Conservation (phyloP, 2,329 filamentous ascomycete species). For the Phialocephala sp. region DNA sequence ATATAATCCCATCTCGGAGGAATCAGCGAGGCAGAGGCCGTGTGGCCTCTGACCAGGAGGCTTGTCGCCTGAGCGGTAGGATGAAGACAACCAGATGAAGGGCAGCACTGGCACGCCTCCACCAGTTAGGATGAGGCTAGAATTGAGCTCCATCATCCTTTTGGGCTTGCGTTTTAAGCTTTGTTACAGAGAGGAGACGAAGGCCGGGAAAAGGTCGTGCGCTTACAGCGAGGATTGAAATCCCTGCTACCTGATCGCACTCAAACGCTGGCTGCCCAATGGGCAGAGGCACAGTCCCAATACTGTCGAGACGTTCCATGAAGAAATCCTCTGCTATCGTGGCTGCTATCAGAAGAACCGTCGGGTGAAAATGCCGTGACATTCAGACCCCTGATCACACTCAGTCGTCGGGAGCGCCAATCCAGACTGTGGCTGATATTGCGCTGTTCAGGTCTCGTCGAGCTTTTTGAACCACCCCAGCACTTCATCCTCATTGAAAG, state of each 20-base stretch:
- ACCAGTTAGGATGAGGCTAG: background rate
- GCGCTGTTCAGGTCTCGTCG: background rate
- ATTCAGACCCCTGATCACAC: background rate
- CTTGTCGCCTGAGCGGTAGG: background rate
- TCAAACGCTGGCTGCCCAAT: background rate
- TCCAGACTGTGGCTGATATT: background rate
- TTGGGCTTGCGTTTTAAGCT: constrained; percentile 5
- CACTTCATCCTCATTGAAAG: background rate
- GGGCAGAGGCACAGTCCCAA: background rate
- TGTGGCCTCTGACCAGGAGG: background rate
- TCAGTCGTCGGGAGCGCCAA: background rate
- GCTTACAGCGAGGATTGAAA: background rate
- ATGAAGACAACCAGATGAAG: background rate
- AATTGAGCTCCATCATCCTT: background rate
- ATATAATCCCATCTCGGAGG: background rate
- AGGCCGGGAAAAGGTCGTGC: constrained; percentile 11
- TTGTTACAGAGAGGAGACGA: constrained; percentile 17
- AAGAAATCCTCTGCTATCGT: background rate
- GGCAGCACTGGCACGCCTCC: background rate
- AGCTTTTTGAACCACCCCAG: background rate
- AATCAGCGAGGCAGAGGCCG: background rate
- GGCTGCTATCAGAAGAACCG: background rate
- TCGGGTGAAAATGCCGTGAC: background rate
- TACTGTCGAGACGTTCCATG: background rate
- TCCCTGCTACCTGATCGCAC: background rate